Percentiles rank a stretch among this genome's conserved stretches.
Evolutionary conservation across 768 basidiomycete genomes (phyloP).

Genomic region (Hirschioporus abietinus): DNA sequence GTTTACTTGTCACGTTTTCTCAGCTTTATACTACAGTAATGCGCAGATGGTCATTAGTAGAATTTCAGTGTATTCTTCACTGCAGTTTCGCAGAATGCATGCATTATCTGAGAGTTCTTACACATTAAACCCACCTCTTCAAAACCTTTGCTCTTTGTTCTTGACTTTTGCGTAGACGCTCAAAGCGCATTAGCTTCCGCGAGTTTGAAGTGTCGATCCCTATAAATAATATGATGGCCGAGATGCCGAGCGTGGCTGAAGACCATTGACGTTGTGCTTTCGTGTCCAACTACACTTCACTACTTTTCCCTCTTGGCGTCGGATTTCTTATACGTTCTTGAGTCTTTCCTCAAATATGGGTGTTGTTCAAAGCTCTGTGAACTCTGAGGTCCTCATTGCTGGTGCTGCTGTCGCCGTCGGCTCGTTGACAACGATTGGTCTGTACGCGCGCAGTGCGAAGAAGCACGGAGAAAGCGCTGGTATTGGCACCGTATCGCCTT

Average conservation of each 20-base stretch:
- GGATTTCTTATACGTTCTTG: no score
- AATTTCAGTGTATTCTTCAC: neutral
- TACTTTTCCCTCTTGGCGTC: conserved; percentile 2
- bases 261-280: neutral
- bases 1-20: conserved; percentile 1
- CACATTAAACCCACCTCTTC: no score
- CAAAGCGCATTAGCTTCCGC: neutral
- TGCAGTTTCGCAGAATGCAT: no score
- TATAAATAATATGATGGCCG: neutral
- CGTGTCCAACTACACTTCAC: neutral
- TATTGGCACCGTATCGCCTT: conserved; percentile 6
- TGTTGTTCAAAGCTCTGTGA: conserved; percentile 38
- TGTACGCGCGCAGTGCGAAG: conserved; percentile 19
- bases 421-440: conserved; percentile 13
- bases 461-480: conserved; percentile 2
- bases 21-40: neutral
- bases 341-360: conserved; percentile 33
- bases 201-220: neutral
- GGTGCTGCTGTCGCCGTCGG: conserved; percentile 38
- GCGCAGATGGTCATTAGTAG: neutral
- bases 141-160: no score
- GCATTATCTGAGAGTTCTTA: no score
- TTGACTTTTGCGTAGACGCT: no score
- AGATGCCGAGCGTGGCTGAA: neutral
- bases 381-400: conserved; percentile 35